phyloP scores from a whole-genome alignment of 2,329 filamentous ascomycete species.

The Pseudogymnoascus sp. region DNA sequence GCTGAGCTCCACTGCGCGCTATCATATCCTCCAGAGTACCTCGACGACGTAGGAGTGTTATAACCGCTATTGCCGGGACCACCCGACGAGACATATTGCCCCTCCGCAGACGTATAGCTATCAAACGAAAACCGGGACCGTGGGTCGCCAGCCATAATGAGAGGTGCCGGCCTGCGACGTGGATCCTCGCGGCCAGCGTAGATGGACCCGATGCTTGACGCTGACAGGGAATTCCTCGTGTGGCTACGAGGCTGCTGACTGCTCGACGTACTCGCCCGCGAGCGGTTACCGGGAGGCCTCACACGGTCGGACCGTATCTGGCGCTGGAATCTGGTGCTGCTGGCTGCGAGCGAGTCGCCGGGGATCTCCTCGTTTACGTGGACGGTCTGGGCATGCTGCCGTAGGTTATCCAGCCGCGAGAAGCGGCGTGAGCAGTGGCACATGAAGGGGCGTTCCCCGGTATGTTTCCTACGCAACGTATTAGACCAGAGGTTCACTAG shows the following conservation, averaged over 20 bases:
- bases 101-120: conserved; percentile 52
- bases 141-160: conserved; percentile 72
- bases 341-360: conserved; percentile 83
- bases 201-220: conserved; percentile 76
- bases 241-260: conserved; percentile 71
- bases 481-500: conserved; percentile 21
- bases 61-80: conserved; percentile 44
- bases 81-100: conserved; percentile 58
- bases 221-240: conserved; percentile 70
- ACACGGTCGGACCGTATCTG: conserved; percentile 85
- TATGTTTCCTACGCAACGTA: conserved; percentile 66
- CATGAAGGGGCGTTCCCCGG: conserved; percentile 90
- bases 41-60: conserved; percentile 75
- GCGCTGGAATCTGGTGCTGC: conserved; percentile 82
- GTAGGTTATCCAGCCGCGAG: conserved; percentile 86
- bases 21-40: conserved; percentile 66
- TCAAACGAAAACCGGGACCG: conserved; percentile 61
- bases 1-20: conserved; percentile 67
- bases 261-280: conserved; percentile 68
- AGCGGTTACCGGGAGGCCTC: conserved; percentile 61
- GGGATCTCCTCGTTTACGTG: conserved; percentile 98
- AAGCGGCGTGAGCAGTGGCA: conserved; percentile 92
- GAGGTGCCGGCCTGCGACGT: conserved; percentile 66
- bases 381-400: conserved; percentile 95
- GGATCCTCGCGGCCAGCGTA: conserved; percentile 54